Base-by-base conservation (phyloP, 2,329 filamentous ascomycete genomes). In the Akanthomyces muscarius region DNA sequence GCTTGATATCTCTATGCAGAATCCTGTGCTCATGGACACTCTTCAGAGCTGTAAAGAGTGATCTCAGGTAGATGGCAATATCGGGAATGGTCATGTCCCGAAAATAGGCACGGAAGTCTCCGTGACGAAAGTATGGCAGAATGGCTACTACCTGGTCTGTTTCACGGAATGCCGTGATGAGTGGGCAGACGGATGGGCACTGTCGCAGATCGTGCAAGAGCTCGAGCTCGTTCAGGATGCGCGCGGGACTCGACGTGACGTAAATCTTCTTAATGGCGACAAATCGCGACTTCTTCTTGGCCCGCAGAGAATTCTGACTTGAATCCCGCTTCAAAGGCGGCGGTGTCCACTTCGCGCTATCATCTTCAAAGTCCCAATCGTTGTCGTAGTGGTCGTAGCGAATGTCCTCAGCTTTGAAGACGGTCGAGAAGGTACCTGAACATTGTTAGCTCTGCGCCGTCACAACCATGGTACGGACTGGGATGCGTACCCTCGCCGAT, bases 221-320 rank as follows among this genome's bases (percentile, higher is more conserved):
- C 70, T 98, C 94, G 21, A 99, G 87, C 76, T 99, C 95, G 77
- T 99, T 99, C 72, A 96, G 86, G 69, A 99, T 98, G 52, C 95
- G 90, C 33, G 88, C 83, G 0, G 95, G 95, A 68, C 92, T 97
- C 66, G 93, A 97, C 0, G 96, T 99, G 67, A 98, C 95, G 75
- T 99, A 99, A 69, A 99, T 99, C 80, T 99, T 99, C 80, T 99
- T 99, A 76, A 99, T 91, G 23, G 96, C 95, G 66, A 99, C 96
- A 71, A 89, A 98, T 73, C 89, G 91, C 28, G 89, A 81, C 25
- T 66, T 67, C 48, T 72, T 69, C 53, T 71, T 72, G 6, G 70
- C 68, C 23, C 68, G 68, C 50, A 71, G 70, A 38, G 74, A 73
- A 23, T 72, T 74, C 55, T 76, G 72, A 48, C 79, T 79, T 10